Conservation (phyloP, 1,284 basidiomycete genomes). For the Cutaneotrichosporon spelunceum region DNA sequence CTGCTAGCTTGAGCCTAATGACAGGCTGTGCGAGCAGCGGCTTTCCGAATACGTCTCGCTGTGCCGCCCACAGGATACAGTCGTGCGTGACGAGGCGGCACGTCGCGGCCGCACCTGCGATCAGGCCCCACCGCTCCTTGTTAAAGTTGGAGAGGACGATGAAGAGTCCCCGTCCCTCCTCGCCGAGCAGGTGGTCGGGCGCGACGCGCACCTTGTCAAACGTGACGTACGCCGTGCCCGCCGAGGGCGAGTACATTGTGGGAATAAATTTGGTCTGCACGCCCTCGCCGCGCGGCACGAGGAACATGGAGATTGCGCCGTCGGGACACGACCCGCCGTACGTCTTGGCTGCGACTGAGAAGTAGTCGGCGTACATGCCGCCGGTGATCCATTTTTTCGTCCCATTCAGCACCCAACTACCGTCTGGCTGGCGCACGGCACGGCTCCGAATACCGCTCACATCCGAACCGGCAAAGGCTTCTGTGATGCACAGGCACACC, state of each 20-base stretch:
- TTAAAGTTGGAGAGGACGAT: constrained; percentile 61
- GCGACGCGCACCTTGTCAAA: constrained; percentile 85
- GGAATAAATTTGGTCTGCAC: constrained; percentile 83
- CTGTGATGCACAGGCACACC: constrained; percentile 75
- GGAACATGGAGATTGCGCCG: constrained; percentile 78
- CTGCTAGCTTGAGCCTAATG: constrained; percentile 67
- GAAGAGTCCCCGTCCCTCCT: constrained; percentile 74
- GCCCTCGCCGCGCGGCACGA: constrained; percentile 71
- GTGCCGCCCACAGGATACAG: constrained; percentile 61
- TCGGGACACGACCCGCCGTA: constrained; percentile 49
- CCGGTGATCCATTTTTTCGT: constrained; percentile 95
- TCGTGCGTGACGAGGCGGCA: constrained; percentile 49
- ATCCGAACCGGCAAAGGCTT: constrained; percentile 88
- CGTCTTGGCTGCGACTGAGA: constrained; percentile 40
- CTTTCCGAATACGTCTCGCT: constrained; percentile 81
- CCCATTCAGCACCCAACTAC: constrained; percentile 74
- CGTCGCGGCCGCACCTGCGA: constrained; percentile 39
- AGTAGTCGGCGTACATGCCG: constrained; percentile 57
- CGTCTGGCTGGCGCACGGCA: constrained; percentile 77
- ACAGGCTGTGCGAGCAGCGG: constrained; percentile 78
- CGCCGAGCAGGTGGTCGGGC: constrained; percentile 77
- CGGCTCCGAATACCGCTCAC: constrained; percentile 77
- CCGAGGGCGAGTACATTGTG: constrained; percentile 75
- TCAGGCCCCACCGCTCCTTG: constrained; percentile 49
- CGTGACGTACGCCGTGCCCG: constrained; percentile 76